Conservation (phyloP, 345 rosid genomes). For the Odontarrhena argentea region DNA sequence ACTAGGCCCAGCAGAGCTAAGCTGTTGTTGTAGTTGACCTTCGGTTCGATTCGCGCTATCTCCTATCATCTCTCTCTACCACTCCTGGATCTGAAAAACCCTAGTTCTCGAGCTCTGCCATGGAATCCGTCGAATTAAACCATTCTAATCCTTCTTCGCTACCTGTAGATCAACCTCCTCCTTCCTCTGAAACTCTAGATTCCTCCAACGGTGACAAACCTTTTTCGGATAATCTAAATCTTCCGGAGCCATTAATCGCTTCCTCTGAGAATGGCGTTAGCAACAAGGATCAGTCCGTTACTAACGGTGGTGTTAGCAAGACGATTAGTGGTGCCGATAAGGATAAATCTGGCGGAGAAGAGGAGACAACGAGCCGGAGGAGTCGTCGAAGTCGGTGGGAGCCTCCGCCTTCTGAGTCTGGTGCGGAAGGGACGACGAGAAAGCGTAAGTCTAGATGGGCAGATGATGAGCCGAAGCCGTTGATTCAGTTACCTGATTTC, state of each 20-base stretch:
- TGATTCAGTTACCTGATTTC: constrained; percentile 88
- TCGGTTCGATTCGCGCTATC: constrained; percentile 1
- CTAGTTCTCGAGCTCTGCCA: constrained; percentile 19
- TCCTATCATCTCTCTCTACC: not conserved
- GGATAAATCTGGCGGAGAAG: constrained; percentile 83
- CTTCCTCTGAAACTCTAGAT: constrained; percentile 25
- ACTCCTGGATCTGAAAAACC: constrained; percentile 32
- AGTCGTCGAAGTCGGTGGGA: constrained; percentile 91
- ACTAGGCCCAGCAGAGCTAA: too few relatives aligned
- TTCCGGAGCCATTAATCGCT: constrained; percentile 23
- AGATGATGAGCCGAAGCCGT: constrained; percentile 85
- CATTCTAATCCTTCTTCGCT: constrained; percentile 17
- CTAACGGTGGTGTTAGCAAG: constrained; percentile 52
- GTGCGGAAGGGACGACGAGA: constrained; percentile 39
- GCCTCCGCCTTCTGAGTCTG: constrained; percentile 55
- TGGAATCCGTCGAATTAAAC: constrained; percentile 46
- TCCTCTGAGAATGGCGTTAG: not conserved
- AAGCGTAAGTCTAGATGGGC: constrained; percentile 96
- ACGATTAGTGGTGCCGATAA: constrained; percentile 64
- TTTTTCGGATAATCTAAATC: constrained; percentile 27
- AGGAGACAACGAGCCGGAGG: constrained; percentile 75
- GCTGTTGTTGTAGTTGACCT: not conserved
- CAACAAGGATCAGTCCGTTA: not conserved
- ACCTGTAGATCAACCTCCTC: constrained; percentile 36
- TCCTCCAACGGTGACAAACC: constrained; percentile 27